Base-by-base conservation (phyloP, 306 rosid species). In the Betula pendula region DNA sequence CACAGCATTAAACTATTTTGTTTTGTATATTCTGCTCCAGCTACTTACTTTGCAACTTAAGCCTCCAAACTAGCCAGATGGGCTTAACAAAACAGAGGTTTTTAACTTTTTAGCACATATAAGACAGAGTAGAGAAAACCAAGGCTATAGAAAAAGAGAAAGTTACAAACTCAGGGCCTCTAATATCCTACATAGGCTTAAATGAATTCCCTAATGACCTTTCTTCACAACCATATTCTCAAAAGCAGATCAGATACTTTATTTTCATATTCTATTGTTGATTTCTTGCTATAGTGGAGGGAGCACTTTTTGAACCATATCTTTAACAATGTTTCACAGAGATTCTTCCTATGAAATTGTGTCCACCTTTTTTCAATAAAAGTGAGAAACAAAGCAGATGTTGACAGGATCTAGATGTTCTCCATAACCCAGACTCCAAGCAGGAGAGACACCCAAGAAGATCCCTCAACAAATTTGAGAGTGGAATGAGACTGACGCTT, bases 341-440 rank as follows among this genome's bases (percentile, higher is more conserved):
- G 72, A 24, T 24, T 71, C 72, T 22, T 13, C 49, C 9, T 5
- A 38, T 4, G 70, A 44, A 38, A 66, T 66, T 66, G 29, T 19
- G 70, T 10, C 48, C 70, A 38, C 27, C 70, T 55, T 15, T 20
- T 19, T 22, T 53, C 67, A 22, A 9, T 31, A 60, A 81, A 70
- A 80, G 77, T 70, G 68, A 59, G 35, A 70, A 75, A 43, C 70
- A 70, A 38, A 15, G 73, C 84, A 70, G 58, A 59, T 15, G 60
- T 56, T 72, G 51, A 59, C 44, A 24, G 63, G 44, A 27, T 49
- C 67, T 22, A 47, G 42, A 71, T 40, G 11, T 59, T 11, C 44
- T 68, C 45, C 58, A 58, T 8, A 45, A 40, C 55, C 56, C 14
- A 22, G n/a, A 27, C 4, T 19, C 29, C 25, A 40, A 56, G 50